Percentiles rank a stretch among this genome's conserved stretches.
These are phyloP conservation scores for Heliamphora ciliata DNA, from an alignment of 179 eudicot genomes.

Conservation along the genomic window DNA sequence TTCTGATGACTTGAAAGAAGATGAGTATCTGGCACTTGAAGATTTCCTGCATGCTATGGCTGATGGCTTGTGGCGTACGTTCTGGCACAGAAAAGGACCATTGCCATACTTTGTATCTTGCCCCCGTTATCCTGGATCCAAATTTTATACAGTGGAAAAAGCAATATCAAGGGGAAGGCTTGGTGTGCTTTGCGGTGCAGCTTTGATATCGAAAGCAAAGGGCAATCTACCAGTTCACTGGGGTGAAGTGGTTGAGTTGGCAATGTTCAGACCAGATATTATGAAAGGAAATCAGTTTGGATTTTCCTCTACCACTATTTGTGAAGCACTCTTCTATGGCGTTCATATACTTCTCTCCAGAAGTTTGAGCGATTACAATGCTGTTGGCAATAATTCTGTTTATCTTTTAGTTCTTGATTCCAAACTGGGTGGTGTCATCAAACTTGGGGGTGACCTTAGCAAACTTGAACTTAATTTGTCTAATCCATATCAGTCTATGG, in stretches of 20 bases:
- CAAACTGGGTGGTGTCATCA: constrained; percentile 66
- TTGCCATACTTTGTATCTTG: constrained; percentile 56
- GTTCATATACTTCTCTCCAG: constrained; percentile 65
- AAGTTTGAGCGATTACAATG: constrained; percentile 42
- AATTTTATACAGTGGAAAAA: constrained; percentile 67
- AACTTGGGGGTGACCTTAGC: constrained; percentile 54
- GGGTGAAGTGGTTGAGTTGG: constrained; percentile 65
- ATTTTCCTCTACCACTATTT: constrained; percentile 43
- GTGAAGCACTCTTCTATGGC: constrained; percentile 76
- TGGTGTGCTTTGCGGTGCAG: constrained; percentile 58
- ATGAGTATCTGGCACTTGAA: constrained; percentile 56
- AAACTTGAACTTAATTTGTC: constrained; percentile 48
- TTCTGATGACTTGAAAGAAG: constrained; percentile 56
- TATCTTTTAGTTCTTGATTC: constrained; percentile 63
- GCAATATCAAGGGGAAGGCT: constrained; percentile 67
- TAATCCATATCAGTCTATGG: constrained; percentile 48
- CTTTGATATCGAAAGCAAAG: constrained; percentile 43
- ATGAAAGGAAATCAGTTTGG: constrained; percentile 47
- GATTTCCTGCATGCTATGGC: constrained; percentile 67
- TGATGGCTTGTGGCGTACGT: constrained; percentile 64
- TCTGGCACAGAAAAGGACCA: constrained; percentile 63
- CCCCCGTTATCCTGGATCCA: constrained; percentile 65
- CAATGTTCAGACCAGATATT: constrained; percentile 55
- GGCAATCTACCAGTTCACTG: constrained; percentile 41
- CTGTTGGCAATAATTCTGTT: constrained; percentile 37